These are phyloP conservation scores for Fraxinus excelsior DNA, from an alignment of 257 asterid species.

Conservation along the genomic window DNA sequence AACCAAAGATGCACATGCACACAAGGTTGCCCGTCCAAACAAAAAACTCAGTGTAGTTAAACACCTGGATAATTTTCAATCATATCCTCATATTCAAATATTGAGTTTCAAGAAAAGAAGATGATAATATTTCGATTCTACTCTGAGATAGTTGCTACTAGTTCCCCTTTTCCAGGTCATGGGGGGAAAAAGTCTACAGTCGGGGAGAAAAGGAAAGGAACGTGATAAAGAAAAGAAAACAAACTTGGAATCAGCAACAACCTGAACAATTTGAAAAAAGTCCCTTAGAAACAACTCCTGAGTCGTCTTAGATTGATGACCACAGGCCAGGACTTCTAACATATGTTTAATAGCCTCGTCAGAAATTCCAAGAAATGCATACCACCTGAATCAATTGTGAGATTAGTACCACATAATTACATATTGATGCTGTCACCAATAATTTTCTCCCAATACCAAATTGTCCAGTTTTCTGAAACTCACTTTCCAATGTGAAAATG, in stretches of 20 bases:
- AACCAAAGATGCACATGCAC: not conserved
- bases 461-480: conserved; percentile 30
- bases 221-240: conserved; percentile 17
- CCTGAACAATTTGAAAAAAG: conserved; percentile 85
- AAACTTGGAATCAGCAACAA: conserved; percentile 31
- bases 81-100: not conserved
- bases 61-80: not conserved
- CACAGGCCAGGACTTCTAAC: conserved; percentile 82
- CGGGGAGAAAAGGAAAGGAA: conserved; percentile 8
- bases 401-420: conserved; percentile 27
- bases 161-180: not conserved
- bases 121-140: not conserved
- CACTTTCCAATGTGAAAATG: conserved; percentile 98
- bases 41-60: not conserved
- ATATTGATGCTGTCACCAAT: not conserved
- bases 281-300: conserved; percentile 91
- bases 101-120: conserved; percentile 9
- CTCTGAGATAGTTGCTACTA: not conserved
- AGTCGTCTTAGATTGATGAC: conserved; percentile 83
- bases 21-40: not conserved
- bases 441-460: not conserved
- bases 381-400: conserved; percentile 75
- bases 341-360: conserved; percentile 86
- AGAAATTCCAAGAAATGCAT: conserved; percentile 81
- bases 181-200: conserved; percentile 6